Evolutionary conservation across 1,139 yeast genomes (phyloP).

Genomic region (Saccharomyces hybrid): DNA sequence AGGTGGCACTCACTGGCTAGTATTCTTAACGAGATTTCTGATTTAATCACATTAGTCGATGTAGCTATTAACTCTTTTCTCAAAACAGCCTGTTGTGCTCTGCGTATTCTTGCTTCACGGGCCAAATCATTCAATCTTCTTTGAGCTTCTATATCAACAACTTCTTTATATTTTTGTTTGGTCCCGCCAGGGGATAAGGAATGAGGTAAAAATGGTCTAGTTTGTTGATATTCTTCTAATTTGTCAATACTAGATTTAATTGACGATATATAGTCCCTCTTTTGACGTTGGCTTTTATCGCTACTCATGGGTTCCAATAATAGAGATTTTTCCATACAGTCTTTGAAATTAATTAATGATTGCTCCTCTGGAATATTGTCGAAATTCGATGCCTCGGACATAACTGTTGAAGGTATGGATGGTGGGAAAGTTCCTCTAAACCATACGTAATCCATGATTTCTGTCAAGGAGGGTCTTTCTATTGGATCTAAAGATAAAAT

Average conservation of each 20-base stretch:
- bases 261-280: conserved; percentile 1
- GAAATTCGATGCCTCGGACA: conserved; percentile 57
- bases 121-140: conserved; percentile 29
- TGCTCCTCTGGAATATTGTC: conserved; percentile 45
- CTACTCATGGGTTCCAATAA: conserved; percentile 40
- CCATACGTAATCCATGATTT: conserved; percentile 75
- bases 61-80: conserved; percentile 28
- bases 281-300: conserved; percentile 41
- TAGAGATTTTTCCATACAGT: conserved; percentile 58
- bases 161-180: conserved; percentile 76
- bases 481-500: conserved; percentile 72
- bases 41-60: conserved; percentile 28
- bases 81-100: conserved; percentile 29
- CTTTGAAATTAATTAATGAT: conserved; percentile 62
- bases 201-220: conserved; percentile 60
- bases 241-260: conserved; percentile 6
- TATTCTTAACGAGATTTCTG: conserved; percentile 33
- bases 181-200: conserved; percentile 92
- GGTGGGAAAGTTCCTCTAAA: conserved; percentile 82
- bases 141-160: conserved; percentile 33
- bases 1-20: conserved; percentile 38
- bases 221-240: conserved; percentile 6
- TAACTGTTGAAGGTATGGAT: conserved; percentile 52
- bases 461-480: conserved; percentile 72
- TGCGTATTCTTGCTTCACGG: conserved; percentile 30